Conservation (phyloP, 1,284 basidiomycete species). For the Veloboletus limbatus region DNA sequence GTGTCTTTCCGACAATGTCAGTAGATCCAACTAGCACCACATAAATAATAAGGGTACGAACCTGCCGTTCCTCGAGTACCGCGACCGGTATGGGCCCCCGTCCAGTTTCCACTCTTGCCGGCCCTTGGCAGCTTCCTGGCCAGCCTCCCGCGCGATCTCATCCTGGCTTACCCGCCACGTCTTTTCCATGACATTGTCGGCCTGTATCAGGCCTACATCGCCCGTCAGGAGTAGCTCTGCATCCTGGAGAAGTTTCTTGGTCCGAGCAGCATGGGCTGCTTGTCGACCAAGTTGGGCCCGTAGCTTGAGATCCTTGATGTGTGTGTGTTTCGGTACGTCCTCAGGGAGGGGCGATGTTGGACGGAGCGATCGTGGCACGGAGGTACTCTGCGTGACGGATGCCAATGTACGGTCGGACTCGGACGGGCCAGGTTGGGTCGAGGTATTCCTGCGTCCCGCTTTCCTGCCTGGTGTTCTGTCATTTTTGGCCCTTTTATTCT, state of each 20-base stretch:
- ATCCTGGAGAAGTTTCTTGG: constrained; percentile 61
- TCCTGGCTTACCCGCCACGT: constrained; percentile 88
- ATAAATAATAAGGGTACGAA: constrained; percentile 36
- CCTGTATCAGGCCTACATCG: constrained; percentile 68
- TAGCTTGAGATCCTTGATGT: constrained; percentile 76
- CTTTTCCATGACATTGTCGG: constrained; percentile 77
- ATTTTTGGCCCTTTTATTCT: constrained; percentile 37
- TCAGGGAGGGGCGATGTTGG: constrained; percentile 42
- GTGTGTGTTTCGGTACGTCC: constrained; percentile 46
- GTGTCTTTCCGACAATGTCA: constrained; percentile 50
- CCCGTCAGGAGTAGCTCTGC: constrained; percentile 62
- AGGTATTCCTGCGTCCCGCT: background rate
- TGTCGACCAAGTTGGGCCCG: constrained; percentile 64
- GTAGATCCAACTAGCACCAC: background rate
- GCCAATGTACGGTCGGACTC: constrained; percentile 51
- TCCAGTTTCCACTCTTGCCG: constrained; percentile 81
- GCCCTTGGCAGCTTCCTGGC: constrained; percentile 72
- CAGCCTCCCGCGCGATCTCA: constrained; percentile 71
- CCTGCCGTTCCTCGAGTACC: constrained; percentile 92
- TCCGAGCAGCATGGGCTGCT: constrained; percentile 52
- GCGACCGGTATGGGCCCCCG: constrained; percentile 78
- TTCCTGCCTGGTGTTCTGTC: constrained; percentile 22
- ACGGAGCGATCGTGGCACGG: constrained; percentile 61
- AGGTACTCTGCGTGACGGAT: constrained; percentile 57
- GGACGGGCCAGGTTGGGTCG: constrained; percentile 16